phyloP scores from a whole-genome alignment of 768 basidiomycete genomes.

The Trametes villosa region DNA sequence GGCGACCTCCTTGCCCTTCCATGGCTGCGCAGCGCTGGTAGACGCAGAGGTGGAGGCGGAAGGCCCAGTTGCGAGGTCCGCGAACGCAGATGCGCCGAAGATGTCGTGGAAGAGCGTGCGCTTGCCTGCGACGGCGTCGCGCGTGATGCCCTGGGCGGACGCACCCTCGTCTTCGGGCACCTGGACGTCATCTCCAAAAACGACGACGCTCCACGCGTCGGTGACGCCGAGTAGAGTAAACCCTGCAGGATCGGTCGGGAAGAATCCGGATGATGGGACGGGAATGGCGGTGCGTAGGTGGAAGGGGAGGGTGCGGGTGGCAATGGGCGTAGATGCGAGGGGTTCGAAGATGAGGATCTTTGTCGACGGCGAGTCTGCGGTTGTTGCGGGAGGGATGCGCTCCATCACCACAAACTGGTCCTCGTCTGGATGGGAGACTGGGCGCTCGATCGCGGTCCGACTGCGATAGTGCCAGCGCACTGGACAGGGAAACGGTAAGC shows the following conservation, averaged over 20 bases:
- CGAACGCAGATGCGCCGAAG: conserved; percentile 80
- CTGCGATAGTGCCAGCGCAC: conserved; percentile 63
- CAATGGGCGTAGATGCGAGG: conserved; percentile 48
- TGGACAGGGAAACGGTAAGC: conserved; percentile 35
- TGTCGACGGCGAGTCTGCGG: conserved; percentile 27
- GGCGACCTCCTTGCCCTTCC: conserved; percentile 47
- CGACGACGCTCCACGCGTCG: conserved; percentile 61
- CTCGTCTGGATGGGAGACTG: conserved; percentile 60
- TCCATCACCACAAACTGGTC: conserved; percentile 66
- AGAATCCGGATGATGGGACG: conserved; percentile 41
- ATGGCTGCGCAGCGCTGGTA: conserved; percentile 29
- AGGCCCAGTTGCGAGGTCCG: conserved; percentile 30
- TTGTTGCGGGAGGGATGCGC: conserved; percentile 27
- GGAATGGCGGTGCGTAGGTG: conserved; percentile 51
- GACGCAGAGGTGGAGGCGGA: conserved; percentile 28
- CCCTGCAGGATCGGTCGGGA: conserved; percentile 34
- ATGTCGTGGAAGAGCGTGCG: conserved; percentile 87
- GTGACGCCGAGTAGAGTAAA: conserved; percentile 76
- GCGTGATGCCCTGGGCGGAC: conserved; percentile 43
- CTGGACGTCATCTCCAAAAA: conserved; percentile 64
- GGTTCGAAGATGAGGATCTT: conserved; percentile 54
- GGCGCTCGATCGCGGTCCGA: conserved; percentile 41
- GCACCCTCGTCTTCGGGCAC: conserved; percentile 48
- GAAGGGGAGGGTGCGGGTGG: conserved; percentile 60
- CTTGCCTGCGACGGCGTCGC: conserved; percentile 33